Evolutionary conservation across 306 rosid genomes (phyloP).

Genomic region (Betula pendula): DNA sequence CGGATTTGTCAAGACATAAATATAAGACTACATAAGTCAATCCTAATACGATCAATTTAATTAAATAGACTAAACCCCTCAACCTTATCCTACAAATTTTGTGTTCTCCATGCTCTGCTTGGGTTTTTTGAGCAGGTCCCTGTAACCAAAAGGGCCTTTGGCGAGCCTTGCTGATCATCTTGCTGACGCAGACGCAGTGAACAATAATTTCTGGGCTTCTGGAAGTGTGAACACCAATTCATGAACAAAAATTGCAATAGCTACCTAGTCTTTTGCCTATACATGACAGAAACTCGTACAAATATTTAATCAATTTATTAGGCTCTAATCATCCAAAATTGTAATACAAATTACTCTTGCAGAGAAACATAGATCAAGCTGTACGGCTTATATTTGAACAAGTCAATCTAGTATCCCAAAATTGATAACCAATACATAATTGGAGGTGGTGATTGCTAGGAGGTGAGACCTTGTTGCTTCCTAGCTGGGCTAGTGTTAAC

Average conservation of each 20-base stretch:
- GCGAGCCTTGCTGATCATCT: constrained; percentile 31
- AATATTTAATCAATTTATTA: not conserved
- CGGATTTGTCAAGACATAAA: no score
- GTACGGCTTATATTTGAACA: constrained; percentile 2
- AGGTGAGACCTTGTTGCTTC: not conserved
- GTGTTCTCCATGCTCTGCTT: no score
- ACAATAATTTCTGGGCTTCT: constrained; percentile 39
- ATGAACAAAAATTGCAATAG: not conserved
- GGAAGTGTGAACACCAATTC: constrained; percentile 29
- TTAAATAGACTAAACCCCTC: no score
- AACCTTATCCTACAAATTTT: no score
- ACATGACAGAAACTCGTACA: not conserved
- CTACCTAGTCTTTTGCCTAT: not conserved
- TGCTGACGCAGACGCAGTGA: constrained; percentile 42
- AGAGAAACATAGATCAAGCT: not conserved
- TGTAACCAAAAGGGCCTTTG: no score
- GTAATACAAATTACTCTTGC: not conserved
- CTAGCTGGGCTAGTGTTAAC: not conserved
- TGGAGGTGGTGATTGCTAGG: not conserved
- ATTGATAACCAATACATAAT: not conserved
- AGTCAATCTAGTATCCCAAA: not conserved
- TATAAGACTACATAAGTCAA: no score
- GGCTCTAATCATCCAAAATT: not conserved
- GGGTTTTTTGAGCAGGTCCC: no score
- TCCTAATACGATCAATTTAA: no score